Conservation (phyloP, 2,329 filamentous ascomycete species). For the Coniochaeta ligniaria region DNA sequence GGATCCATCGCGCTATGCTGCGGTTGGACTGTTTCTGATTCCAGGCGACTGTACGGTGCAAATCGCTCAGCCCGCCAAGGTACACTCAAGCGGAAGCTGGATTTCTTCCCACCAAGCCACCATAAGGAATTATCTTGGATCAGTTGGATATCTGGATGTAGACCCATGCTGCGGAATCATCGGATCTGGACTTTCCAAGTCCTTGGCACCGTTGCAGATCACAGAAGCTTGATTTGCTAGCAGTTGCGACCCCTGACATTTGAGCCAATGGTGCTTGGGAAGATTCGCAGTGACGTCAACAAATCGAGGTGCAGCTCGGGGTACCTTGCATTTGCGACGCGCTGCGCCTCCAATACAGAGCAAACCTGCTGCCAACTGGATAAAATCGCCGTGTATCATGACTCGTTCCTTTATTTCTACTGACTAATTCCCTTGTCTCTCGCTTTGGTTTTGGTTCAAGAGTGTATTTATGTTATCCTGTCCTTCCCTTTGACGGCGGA, state of each 20-base stretch:
- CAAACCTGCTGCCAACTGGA: neutral
- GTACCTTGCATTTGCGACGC: neutral
- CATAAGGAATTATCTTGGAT: no score
- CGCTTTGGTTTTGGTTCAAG: neutral
- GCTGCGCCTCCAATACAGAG: neutral
- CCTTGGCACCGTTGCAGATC: neutral
- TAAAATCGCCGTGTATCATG: neutral
- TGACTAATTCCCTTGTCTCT: neutral
- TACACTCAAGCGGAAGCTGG: no score
- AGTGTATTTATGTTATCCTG: neutral
- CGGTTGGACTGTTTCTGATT: no score
- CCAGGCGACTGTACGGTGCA: no score
- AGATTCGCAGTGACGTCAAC: neutral
- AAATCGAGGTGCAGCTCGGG: neutral
- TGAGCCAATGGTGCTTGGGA: neutral
- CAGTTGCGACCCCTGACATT: neutral
- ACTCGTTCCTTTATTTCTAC: neutral
- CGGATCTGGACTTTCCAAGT: neutral
- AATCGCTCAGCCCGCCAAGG: no score
- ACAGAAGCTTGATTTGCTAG: neutral
- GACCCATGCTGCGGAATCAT: no score
- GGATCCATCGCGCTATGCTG: no score
- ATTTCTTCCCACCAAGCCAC: no score
- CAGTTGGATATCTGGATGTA: no score
- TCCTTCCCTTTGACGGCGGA: neutral